Conservation (phyloP, 306 rosid genomes). For the Vachellia pachyceras region DNA sequence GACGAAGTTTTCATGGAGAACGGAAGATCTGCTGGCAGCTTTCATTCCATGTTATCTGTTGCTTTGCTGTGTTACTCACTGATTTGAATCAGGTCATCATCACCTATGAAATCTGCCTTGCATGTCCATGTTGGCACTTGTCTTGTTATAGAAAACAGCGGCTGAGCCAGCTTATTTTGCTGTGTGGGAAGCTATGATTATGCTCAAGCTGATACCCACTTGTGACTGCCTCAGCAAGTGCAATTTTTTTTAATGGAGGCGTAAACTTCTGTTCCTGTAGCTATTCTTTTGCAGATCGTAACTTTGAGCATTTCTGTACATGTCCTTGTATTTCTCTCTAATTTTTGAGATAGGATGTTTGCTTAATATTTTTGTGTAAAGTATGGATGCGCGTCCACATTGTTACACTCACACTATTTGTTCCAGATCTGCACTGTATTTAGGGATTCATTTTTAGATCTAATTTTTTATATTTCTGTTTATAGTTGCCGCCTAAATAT, state of each 20-base stretch:
- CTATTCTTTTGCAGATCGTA: slow-evolving; percentile 29
- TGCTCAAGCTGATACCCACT: slow-evolving; percentile 20
- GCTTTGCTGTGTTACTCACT: slow-evolving; percentile 23
- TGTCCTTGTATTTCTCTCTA: slow-evolving; percentile 16
- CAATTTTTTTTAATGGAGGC: background rate
- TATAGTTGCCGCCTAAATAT: no score
- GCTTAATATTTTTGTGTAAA: background rate
- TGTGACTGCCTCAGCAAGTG: slow-evolving; percentile 31
- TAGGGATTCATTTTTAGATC: background rate
- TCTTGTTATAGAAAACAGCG: slow-evolving; percentile 12
- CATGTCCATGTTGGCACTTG: slow-evolving; percentile 7
- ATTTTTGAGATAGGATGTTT: background rate
- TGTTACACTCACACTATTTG: background rate
- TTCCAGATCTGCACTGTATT: background rate
- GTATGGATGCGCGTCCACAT: background rate
- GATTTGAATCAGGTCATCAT: slow-evolving; percentile 23
- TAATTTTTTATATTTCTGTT: no score
- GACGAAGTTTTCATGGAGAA: slow-evolving; percentile 32
- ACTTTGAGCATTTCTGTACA: slow-evolving; percentile 21
- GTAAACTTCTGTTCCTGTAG: slow-evolving; percentile 16
- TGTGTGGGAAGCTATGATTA: slow-evolving; percentile 22
- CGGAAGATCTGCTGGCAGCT: slow-evolving; percentile 6
- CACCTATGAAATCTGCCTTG: slow-evolving; percentile 14
- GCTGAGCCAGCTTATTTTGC: slow-evolving; percentile 23
- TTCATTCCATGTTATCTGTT: slow-evolving; percentile 26